A percentile compares a stretch with the other conserved stretches of the same genome.
These are phyloP conservation scores for Aristolochia fimbriata DNA, from an alignment of 164 flowering plant genomes.

Conservation along the genomic window DNA sequence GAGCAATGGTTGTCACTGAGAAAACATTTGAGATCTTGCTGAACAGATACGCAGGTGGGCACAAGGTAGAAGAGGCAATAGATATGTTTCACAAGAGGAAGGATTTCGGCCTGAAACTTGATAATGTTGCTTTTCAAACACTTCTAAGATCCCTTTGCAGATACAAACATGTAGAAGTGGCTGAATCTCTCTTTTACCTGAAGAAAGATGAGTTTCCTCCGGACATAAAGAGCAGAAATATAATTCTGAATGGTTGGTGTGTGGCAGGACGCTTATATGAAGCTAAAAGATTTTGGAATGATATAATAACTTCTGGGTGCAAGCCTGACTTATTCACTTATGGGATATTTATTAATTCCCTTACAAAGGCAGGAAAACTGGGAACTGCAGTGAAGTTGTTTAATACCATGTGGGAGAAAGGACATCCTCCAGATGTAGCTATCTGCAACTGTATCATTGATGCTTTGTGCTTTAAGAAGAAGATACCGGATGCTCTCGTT, in stretches of 20 bases:
- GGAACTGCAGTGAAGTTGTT: conserved; percentile 54
- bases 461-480: conserved; percentile 89
- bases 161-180: conserved; percentile 78
- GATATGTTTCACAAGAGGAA: conserved; percentile 40
- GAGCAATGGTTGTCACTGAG: conserved; percentile 27
- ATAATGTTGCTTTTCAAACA: conserved; percentile 53
- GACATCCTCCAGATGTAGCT: conserved; percentile 57
- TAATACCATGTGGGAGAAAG: conserved; percentile 62
- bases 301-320: conserved; percentile 52
- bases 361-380: conserved; percentile 68
- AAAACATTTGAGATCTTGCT: conserved; percentile 43
- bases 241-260: conserved; percentile 91
- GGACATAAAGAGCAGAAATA: conserved; percentile 59
- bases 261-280: conserved; percentile 59
- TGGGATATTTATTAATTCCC: conserved; percentile 62
- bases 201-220: conserved; percentile 35
- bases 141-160: conserved; percentile 67
- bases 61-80: conserved; percentile 60
- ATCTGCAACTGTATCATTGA: conserved; percentile 81
- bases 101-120: conserved; percentile 44
- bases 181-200: conserved; percentile 51
- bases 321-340: conserved; percentile 56
- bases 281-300: conserved; percentile 84
- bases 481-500: conserved; percentile 67
- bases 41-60: conserved; percentile 60